phyloP scores from a whole-genome alignment of 1,284 basidiomycete species.

The Golubevia sp. region DNA sequence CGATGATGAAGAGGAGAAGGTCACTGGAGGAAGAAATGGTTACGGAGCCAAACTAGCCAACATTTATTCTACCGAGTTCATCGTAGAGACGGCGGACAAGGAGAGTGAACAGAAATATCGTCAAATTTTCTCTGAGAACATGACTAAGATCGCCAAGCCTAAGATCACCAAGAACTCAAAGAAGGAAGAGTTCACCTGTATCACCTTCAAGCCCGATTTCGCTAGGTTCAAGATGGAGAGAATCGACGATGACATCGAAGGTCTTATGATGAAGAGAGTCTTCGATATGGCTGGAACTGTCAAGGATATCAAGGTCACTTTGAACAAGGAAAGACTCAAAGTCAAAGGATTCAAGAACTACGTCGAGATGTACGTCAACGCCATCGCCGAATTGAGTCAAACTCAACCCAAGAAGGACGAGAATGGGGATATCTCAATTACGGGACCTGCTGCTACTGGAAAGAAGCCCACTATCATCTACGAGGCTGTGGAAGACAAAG shows the following conservation, averaged over 20 bases:
- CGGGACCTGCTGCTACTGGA: slow-evolving; percentile 15
- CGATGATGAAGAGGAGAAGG: slow-evolving; percentile 97
- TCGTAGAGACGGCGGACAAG: slow-evolving; percentile 55
- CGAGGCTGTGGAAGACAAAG: slow-evolving; percentile 50
- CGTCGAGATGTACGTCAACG: slow-evolving; percentile 59
- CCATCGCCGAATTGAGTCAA: slow-evolving; percentile 51
- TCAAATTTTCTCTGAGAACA: slow-evolving; percentile 54
- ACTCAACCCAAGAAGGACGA: slow-evolving; percentile 29
- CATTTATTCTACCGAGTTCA: slow-evolving; percentile 60
- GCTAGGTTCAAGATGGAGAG: slow-evolving; percentile 50
- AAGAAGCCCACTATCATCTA: slow-evolving; percentile 55
- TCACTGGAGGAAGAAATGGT: slow-evolving; percentile 97
- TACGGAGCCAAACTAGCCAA: slow-evolving; percentile 75
- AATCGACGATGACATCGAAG: slow-evolving; percentile 58
- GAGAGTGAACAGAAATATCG: slow-evolving; percentile 54
- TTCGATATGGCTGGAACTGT: slow-evolving; percentile 61
- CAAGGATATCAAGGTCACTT: slow-evolving; percentile 53
- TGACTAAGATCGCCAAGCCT: slow-evolving; percentile 51
- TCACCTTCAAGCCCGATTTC: slow-evolving; percentile 61
- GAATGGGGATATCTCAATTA: slow-evolving; percentile 11
- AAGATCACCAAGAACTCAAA: slow-evolving; percentile 48
- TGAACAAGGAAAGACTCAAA: slow-evolving; percentile 58
- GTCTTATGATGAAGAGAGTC: slow-evolving; percentile 60
- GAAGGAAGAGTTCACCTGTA: slow-evolving; percentile 53
- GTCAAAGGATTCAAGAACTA: slow-evolving; percentile 59